Base-by-base conservation (phyloP, 129 eudicot genomes). In the Tagetes patula region DNA sequence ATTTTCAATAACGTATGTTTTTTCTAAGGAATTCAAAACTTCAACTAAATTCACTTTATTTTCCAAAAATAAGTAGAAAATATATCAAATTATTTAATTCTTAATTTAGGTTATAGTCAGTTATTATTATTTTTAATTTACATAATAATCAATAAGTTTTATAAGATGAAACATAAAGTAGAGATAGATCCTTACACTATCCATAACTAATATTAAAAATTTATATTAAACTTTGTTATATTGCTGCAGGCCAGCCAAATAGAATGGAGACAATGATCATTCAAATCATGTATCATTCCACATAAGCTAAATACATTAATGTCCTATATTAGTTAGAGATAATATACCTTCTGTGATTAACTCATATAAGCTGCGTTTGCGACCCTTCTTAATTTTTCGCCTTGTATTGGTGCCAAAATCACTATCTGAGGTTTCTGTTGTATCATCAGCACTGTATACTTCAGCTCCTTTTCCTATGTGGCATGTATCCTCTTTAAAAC, bases 361-460 rank as follows among this genome's bases (percentile, higher is more conserved):
- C 54, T 84, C 96, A 49, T 86, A 69, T 60, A 84, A 69, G 62
- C 89, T 82, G 53, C 89, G 89, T 45, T 72, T 84, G 70, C 88
- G 89, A 62, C 80, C 73, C 74, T 78, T 84, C 80, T 82, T 84
- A 62, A 20, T 66, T 77, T 74, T 86, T 66, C 73, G 73, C 72
- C 68, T 82, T 70, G 42, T 74, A 54, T 45, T 59, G 82, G 53
- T 74, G 20, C 46, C 39, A 3, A 78, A 64, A 40, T 72, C 39
- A 71, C 63, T 40, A 41, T 55, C 67, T 43, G 63, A 60, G 53
- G 76, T 71, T 59, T 69, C 72, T 33, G 38, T 60, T 45, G 72
- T 47, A 73, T 70, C 77, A 62, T 65, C 62, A 61, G 77, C 79
- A 69, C 76, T 82, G 67, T 65, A 55, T 27, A 64, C 52, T 66